A percentile compares a stretch with the other conserved stretches of the same genome.
phyloP scores from a whole-genome alignment of 805 yeast genomes.

The Tetrapisispora fleetii region DNA sequence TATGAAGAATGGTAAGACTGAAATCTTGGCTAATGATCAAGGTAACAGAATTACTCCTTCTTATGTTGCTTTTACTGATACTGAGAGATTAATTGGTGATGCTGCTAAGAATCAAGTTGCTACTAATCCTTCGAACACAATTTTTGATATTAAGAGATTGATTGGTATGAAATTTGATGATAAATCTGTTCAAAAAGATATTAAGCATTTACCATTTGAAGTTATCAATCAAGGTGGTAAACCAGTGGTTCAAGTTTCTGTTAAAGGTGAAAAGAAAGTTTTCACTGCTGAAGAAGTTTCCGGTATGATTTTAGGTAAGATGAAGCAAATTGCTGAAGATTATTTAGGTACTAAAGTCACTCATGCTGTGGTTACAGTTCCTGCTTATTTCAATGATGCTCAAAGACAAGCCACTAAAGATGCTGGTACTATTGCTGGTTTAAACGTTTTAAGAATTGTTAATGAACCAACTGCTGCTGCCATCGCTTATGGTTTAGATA shows the following conservation, averaged over 20 bases:
- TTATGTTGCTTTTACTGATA: slow-evolving; percentile 84
- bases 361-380: slow-evolving; percentile 87
- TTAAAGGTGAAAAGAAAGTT: slow-evolving; percentile 60
- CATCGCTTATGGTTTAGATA: slow-evolving; percentile 89
- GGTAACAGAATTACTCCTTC: slow-evolving; percentile 97
- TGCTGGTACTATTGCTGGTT: slow-evolving; percentile 76
- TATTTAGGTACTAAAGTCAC: slow-evolving; percentile 76
- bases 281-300: slow-evolving; percentile 92
- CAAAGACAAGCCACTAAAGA: slow-evolving; percentile 93
- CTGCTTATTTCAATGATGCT: slow-evolving; percentile 89
- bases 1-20: slow-evolving; percentile 76
- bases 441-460: slow-evolving; percentile 78
- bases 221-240: slow-evolving; percentile 64
- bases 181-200: slow-evolving; percentile 67
- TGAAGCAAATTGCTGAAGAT: slow-evolving; percentile 89
- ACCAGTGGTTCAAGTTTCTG: slow-evolving; percentile 72
- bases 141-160: slow-evolving; percentile 85
- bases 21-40: slow-evolving; percentile 89
- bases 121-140: slow-evolving; percentile 73
- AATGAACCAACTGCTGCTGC: slow-evolving; percentile 98
- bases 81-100: slow-evolving; percentile 89
- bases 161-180: slow-evolving; percentile 78
- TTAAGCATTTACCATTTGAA: slow-evolving; percentile 73
- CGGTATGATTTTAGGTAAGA: slow-evolving; percentile 83
- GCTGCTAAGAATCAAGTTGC: slow-evolving; percentile 97